Evolutionary conservation across 2,329 filamentous ascomycete genomes (phyloP), one percentile per base, ranked within the genome.

Genomic region (Xylogone sp.): DNA sequence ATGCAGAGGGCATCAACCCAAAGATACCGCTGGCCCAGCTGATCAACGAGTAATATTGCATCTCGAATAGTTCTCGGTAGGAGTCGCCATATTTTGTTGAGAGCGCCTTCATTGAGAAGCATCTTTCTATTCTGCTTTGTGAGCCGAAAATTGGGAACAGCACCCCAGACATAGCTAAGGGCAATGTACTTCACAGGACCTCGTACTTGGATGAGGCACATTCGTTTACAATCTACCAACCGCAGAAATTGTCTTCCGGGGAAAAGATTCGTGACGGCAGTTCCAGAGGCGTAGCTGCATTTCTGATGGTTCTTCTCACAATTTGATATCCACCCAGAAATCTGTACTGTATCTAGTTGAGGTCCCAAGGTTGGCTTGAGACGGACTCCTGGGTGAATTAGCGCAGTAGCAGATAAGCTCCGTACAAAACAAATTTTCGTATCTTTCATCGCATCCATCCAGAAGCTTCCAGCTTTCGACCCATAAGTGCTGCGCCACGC

Each of bases 11-110:
- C 53, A 46, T 63, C 62, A 2, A 43, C 43, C 20, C 54, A 53
- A 18, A 53, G 43, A 45, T 60, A 62, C 10, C 50, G 48, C 46
- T 56, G 46, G 47, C 56, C 59, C 39, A 64, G 52, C 2, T 50
- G 19, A 20, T 51, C 55, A 16, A 62, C 51, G 10, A 64, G 54
- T 12, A 57, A 45, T 6, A 63, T 61, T 7, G 60, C 58, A 12
- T 55, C 50, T 2, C 48, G 47, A 43, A 66, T 59, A n/a, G 49
- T 43, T 21, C 50, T 48, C 20, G 56, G 52, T 10, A 56, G 29
- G 8, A 5, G 5, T 16, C 6, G 13, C 6, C 5, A 16, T 5
- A 7, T 39, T 39, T 39, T 39, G 34, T 16, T 4, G 34, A 39
- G 5, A 7, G 8, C n/a, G n/a, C n/a, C 12, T 4, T 13, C 8